Evolutionary conservation across 768 basidiomycete species (phyloP).

Genomic region (Tulasnella calospora): DNA sequence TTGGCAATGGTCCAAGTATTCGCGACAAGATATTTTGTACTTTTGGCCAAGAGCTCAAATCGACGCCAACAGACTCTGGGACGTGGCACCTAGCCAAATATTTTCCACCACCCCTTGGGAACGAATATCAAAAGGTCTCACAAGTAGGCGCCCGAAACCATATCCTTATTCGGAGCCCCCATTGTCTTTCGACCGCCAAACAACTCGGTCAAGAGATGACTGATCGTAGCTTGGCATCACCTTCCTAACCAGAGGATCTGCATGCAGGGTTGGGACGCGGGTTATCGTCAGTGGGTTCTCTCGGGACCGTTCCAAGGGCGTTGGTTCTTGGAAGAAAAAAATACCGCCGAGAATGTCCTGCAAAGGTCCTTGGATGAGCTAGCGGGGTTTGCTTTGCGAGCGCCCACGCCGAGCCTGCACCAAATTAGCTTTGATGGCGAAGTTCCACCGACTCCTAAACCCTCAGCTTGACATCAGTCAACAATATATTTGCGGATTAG

Average conservation of each 20-base stretch:
- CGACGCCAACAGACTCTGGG: neutral
- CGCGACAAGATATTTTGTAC: neutral
- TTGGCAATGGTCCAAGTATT: neutral
- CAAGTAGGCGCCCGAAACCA: neutral
- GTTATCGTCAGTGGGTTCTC: neutral
- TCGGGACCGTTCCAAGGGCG: neutral
- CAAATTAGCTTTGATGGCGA: neutral
- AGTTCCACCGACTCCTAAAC: neutral
- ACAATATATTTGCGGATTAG: neutral
- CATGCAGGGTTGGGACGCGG: neutral
- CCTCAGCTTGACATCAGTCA: neutral
- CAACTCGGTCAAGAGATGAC: neutral
- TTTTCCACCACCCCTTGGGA: neutral
- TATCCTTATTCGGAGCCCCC: neutral
- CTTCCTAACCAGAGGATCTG: neutral
- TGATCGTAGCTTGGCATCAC: neutral
- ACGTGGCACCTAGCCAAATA: neutral
- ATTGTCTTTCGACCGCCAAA: neutral
- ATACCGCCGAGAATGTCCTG: neutral
- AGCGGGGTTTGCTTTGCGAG: neutral
- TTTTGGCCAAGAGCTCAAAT: neutral
- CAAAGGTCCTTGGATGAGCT: neutral
- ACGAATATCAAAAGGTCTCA: neutral
- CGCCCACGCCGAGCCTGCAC: neutral
- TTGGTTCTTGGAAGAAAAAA: neutral